phyloP scores from a whole-genome alignment of 129 eudicot species.

The Saussurea involucrata region DNA sequence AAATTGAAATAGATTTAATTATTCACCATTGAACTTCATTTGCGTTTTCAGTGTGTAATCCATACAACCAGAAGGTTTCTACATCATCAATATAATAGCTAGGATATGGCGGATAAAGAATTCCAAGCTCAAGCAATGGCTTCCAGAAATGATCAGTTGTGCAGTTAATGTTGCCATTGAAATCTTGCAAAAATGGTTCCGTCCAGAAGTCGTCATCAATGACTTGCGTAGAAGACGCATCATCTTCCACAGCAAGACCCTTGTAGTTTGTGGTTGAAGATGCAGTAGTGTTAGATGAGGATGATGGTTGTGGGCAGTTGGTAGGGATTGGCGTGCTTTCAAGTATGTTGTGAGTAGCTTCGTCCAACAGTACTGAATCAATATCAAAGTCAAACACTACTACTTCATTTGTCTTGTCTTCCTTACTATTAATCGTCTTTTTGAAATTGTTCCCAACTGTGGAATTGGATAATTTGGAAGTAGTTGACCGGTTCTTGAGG shows the following conservation, averaged over 20 bases:
- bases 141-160: constrained; percentile 17
- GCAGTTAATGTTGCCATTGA: constrained; percentile 5
- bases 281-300: constrained; percentile 8
- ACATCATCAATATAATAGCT: constrained; percentile 12
- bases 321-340: constrained; percentile 18
- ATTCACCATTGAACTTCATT: constrained; percentile 10
- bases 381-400: too few species aligned
- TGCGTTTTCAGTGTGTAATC: background rate
- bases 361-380: constrained; percentile 11
- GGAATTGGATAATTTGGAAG: background rate
- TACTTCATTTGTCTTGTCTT: background rate
- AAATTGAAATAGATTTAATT: background rate
- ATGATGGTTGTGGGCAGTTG: background rate
- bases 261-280: background rate
- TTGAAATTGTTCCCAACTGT: background rate
- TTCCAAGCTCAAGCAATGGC: constrained; percentile 22
- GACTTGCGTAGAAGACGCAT: constrained; percentile 4
- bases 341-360: constrained; percentile 14
- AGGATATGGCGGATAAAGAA: constrained; percentile 17
- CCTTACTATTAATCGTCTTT: background rate
- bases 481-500: constrained; percentile 24
- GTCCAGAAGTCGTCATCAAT: constrained; percentile 23
- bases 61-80: constrained; percentile 16
- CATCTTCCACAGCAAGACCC: constrained; percentile 13
- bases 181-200: constrained; percentile 24